Conservation (phyloP, 1,139 yeast genomes). For the Yamadazyma conglobata region DNA sequence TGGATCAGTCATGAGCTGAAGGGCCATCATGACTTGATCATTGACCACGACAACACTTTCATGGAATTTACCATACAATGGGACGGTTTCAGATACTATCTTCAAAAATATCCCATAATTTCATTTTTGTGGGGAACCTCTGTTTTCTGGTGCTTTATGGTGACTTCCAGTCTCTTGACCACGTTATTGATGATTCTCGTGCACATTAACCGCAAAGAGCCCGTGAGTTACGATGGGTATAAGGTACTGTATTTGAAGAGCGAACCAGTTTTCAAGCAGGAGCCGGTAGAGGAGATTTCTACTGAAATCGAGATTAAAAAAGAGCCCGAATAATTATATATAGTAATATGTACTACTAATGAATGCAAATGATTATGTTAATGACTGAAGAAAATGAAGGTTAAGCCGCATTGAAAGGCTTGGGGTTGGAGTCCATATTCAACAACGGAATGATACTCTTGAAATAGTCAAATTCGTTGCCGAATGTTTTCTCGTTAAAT, state of each 20-base stretch:
- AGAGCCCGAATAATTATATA: too few species aligned
- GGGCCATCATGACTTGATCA: conserved; percentile 5
- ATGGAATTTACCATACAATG: conserved; percentile 33
- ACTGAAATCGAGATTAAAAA: too few species aligned
- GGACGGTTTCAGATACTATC: conserved; percentile 56
- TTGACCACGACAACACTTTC: conserved; percentile 13
- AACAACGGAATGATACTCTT: conserved; percentile 39
- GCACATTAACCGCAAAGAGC: neutral
- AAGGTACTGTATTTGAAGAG: neutral
- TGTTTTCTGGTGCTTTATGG: conserved; percentile 46
- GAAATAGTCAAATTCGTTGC: conserved; percentile 35
- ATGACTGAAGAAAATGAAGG: too few species aligned
- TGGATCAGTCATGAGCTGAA: neutral
- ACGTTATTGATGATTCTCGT: conserved; percentile 10
- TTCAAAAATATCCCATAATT: conserved; percentile 46
- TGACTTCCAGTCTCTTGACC: conserved; percentile 25
- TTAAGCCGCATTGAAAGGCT: conserved; percentile 30
- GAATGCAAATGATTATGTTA: too few species aligned
- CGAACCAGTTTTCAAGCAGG: too few species aligned
- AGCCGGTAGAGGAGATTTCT: too few species aligned
- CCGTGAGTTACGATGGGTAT: too few species aligned
- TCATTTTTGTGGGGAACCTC: conserved; percentile 50
- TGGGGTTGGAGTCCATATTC: conserved; percentile 37
- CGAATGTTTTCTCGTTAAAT: conserved; percentile 18
- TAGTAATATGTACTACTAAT: too few species aligned